Percentiles rank a stretch among this genome's conserved stretches.
phyloP scores from a whole-genome alignment of 345 rosid genomes.

The Aurinia saxatilis region DNA sequence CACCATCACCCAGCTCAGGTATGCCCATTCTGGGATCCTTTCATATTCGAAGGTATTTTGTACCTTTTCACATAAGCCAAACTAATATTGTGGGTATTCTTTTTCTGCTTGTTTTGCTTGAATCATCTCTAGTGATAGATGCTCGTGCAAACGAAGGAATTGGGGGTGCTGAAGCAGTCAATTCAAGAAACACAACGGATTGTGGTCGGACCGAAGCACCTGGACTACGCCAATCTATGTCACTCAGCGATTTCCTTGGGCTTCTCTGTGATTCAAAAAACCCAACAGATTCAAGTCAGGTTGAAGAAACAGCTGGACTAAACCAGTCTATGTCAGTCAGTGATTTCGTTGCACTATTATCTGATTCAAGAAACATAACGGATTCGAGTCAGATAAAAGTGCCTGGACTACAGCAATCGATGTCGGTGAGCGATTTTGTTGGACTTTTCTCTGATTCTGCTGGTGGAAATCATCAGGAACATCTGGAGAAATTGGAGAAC shows the following conservation, averaged over 20 bases:
- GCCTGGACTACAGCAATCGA: constrained; percentile 78
- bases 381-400: constrained; percentile 81
- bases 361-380: constrained; percentile 43
- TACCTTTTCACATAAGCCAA: background rate
- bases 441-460: constrained; percentile 73
- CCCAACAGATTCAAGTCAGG: constrained; percentile 51
- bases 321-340: constrained; percentile 83
- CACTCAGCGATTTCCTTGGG: constrained; percentile 76
- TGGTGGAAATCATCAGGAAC: constrained; percentile 43
- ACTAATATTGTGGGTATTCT: background rate
- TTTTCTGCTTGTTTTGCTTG: background rate
- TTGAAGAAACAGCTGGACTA: constrained; percentile 65
- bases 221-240: constrained; percentile 80
- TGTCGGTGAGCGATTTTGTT: constrained; percentile 86
- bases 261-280: constrained; percentile 61
- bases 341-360: constrained; percentile 44
- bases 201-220: constrained; percentile 60
- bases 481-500: constrained; percentile 55
- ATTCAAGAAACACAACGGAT: constrained; percentile 41
- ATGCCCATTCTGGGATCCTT: background rate
- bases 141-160: constrained; percentile 50
- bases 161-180: constrained; percentile 50
- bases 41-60: background rate
- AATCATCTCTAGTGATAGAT: constrained; percentile 44
- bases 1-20: constrained; percentile 95